Evolutionary conservation across 495 filamentous ascomycete species (phyloP), one percentile per base, ranked within the genome.

Genomic region (Acidomyces sp.): DNA sequence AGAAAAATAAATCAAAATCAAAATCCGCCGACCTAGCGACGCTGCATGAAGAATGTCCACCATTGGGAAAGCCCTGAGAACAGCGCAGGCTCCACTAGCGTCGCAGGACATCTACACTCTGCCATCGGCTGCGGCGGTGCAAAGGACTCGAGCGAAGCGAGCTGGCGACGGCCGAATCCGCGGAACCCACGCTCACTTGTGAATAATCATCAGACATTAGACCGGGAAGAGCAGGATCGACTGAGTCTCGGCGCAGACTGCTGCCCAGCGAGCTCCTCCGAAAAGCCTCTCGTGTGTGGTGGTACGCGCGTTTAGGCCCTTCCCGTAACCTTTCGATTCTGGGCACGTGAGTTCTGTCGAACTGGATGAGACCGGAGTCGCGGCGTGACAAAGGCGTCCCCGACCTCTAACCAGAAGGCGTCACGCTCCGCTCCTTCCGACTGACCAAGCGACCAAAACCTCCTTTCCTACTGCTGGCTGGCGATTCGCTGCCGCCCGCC

Each of bases 351-450:
- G 6, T 15, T 16, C 13, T 34, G 31, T 16, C 12, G 31, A 7
- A 34, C 7, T 13, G n/a, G 38, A 3, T 6, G 3, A 28, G 26
- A 7, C 26, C 7, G 13, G 7, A 28, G 26, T 7, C 13, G 26
- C 26, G 26, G 26, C 26, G 13, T 28, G 26, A 7, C 13, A 13
- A 7, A 13, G 7, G 26, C 13, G 26, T 13, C 7, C 26, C 13
- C 26, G 7, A 28, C 7, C 22, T 24, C 40, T 44, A 45, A 37
- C 41, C 46, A 34, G 48, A 51, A 20, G 48, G 48, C 41, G 48
- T 51, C 29, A 51, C 48, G 32, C 37, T 46, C 7, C 48, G 34
- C 6, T 46, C 37, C 20, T 26, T 30, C 23, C 27, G 13, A 15
- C 24, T 46, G n/a, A 42, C 26, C n/a, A 51, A 40, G 6, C 48